phyloP scores from a whole-genome alignment of 371 early-diverging fungal species.

The Mortierella sp. region DNA sequence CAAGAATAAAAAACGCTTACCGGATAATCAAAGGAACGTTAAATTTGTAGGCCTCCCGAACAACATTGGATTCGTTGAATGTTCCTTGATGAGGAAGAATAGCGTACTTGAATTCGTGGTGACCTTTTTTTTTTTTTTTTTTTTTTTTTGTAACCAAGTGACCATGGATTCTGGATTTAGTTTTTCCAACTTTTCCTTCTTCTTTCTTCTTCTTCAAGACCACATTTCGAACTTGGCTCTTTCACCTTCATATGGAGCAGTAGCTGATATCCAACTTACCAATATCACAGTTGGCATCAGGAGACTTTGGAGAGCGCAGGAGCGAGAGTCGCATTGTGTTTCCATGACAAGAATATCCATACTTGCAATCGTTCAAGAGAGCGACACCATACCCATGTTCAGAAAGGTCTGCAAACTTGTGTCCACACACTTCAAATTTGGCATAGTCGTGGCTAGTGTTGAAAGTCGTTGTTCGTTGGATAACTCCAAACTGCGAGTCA shows the following conservation, averaged over 20 bases:
- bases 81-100: constrained; percentile 87
- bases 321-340: constrained; percentile 87
- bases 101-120: constrained; percentile 89
- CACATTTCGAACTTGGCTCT: no score
- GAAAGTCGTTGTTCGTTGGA: constrained; percentile 93
- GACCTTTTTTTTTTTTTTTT: constrained; percentile 42
- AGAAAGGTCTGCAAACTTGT: constrained; percentile 94
- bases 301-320: constrained; percentile 87
- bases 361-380: constrained; percentile 93
- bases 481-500: constrained; percentile 93
- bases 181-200: constrained; percentile 25
- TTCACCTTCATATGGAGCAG: no score
- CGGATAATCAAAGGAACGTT: constrained; percentile 81
- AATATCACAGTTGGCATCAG: constrained; percentile 77
- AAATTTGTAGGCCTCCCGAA: constrained; percentile 87
- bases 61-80: constrained; percentile 83
- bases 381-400: constrained; percentile 96
- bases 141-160: constrained; percentile 39
- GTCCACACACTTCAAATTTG: constrained; percentile 96
- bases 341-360: constrained; percentile 85
- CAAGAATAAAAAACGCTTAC: constrained; percentile 44
- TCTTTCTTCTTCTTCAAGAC: background rate
- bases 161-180: constrained; percentile 40
- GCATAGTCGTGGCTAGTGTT: constrained; percentile 95
- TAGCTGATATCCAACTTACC: constrained; percentile 37